These are phyloP conservation scores for Hanseniaspora valbyensis DNA, from an alignment of 805 yeast genomes.

Conservation along the genomic window DNA sequence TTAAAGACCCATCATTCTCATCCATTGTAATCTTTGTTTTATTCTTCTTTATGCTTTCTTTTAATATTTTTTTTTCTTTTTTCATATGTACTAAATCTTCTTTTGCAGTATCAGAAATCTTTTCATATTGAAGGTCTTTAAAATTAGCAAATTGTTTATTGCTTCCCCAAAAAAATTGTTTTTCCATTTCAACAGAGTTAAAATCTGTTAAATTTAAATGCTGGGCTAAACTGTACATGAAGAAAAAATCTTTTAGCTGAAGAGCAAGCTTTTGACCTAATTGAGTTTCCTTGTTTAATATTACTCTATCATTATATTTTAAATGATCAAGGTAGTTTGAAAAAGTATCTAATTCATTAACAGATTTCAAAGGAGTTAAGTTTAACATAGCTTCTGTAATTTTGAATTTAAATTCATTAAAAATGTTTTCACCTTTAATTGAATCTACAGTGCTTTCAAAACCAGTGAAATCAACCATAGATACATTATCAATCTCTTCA, in stretches of 20 bases:
- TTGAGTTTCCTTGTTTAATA: background rate
- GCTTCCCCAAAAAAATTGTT: background rate
- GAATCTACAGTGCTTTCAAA: background rate
- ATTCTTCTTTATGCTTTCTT: background rate
- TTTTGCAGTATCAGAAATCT: background rate
- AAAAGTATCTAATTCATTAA: background rate
- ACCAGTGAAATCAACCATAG: background rate
- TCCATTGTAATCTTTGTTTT: background rate
- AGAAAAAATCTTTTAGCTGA: slow-evolving; percentile 9
- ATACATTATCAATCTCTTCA: background rate
- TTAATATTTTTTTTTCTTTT: background rate
- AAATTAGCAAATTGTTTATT: background rate
- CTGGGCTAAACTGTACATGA: background rate
- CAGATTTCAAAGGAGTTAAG: background rate
- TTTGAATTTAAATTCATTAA: slow-evolving; percentile 1
- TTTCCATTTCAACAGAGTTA: background rate
- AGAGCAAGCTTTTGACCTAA: background rate
- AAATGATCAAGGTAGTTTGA: background rate
- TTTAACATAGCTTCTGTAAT: background rate
- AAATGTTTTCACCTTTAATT: background rate
- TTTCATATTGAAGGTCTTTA: background rate
- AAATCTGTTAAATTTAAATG: background rate
- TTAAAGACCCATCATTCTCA: background rate
- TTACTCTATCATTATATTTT: background rate
- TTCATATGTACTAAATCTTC: background rate